Base-by-base conservation (phyloP, 176 grass and related monocot species). In the Ampelocalamus luodianensis region DNA sequence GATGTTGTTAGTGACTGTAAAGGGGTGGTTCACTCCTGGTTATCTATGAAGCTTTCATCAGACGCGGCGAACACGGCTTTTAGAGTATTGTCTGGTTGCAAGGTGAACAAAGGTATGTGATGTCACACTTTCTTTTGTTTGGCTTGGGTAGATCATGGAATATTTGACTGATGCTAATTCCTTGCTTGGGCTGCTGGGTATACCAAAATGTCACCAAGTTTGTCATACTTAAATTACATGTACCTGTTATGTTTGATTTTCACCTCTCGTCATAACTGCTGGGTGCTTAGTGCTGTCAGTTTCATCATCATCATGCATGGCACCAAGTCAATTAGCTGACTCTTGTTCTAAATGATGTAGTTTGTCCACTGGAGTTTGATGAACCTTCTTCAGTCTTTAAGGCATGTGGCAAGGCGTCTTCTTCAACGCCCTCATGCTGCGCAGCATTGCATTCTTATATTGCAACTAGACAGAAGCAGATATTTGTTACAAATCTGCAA, bases 401-500 rank as follows among this genome's bases (percentile, higher is more conserved):
- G 87, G 93, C 87, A 74, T 98, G 96, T 85, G 66, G 77, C 85
- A 93, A 92, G 61, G 63, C 67, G 50, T 83, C 93, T 71, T 83
- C 89, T 70, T 81, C 95, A 44, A 88, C 79, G 13, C 70, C 82
- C 16, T 67, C 85, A 68, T 98, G 96, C 72, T 98, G 96, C 9
- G 27, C 79, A 80, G 76, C 91, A 56, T 88, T 95, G 78, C 86
- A 89, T 68, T 82, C 89, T 78, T 98, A 98, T 37, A 92, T 95
- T 77, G 87, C 84, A 87, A 85, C 89, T 76, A 91, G 91, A 49
- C 91, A 98, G 79, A 98, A 95, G 66, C 96, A 98, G 64, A 93
- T 98, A 85, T 80, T 98, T 72, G 94, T 98, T 80, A 98, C 96
- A 85, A 98, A 98, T 83, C 79, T 94, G 81, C 96, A 98, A 85